Evolutionary conservation across 139 green algal species (phyloP), one percentile per base, ranked within the genome.

Genomic region (Chlamydomonas sp.): DNA sequence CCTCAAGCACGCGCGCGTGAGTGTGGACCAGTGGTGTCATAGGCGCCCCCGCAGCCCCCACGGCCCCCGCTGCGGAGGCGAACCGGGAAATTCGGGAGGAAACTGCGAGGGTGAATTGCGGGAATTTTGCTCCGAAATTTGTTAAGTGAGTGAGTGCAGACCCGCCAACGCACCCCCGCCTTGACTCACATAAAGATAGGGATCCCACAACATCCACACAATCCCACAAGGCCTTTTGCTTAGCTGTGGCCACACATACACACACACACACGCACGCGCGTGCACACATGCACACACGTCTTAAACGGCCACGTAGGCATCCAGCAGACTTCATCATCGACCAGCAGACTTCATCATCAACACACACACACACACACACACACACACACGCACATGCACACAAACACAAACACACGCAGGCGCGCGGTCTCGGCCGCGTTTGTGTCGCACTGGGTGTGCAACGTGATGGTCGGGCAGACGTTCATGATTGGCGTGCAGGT

Each of bases 1-100:
- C 84, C 2, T 77, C 77, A 0, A 73, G 75, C 43, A 89, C 96
- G 5, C 76, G 92, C n/a, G n/a, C n/a, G n/a, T n/a, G n/a, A 73
- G 90, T 48, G 69, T 20, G 48, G 33, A 37, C 13, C 63, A 71
- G 65, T 28, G 59, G 54, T 6, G n/a, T n/a, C n/a, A n/a, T n/a
- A n/a, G n/a, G n/a, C n/a, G n/a, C n/a, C n/a, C n/a, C n/a, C n/a
- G n/a, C n/a, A n/a, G n/a, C n/a, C n/a, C n/a, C n/a, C n/a, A n/a
- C n/a, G n/a, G n/a, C n/a, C n/a, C n/a, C n/a, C n/a, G n/a, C n/a
- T n/a, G n/a, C n/a, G n/a, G n/a, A n/a, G n/a, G n/a, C n/a, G n/a
- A n/a, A n/a, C n/a, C n/a, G n/a, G n/a, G n/a, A n/a, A n/a, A n/a
- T n/a, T n/a, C n/a, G n/a, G n/a, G n/a, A n/a, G n/a, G n/a, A n/a